phyloP scores from a whole-genome alignment of 805 yeast genomes.

The Kluyveromyces dobzhanskii region DNA sequence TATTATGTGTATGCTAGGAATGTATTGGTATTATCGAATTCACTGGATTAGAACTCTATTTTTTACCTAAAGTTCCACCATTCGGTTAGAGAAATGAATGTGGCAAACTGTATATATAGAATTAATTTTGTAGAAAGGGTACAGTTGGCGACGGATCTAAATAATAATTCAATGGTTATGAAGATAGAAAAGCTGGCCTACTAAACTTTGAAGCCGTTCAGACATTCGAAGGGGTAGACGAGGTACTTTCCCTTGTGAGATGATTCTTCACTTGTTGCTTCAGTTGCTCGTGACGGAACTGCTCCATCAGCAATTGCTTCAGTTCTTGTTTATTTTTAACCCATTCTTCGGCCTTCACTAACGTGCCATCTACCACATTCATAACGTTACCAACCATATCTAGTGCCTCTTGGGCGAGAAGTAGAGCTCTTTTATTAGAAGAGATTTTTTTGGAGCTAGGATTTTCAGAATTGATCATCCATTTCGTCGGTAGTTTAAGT shows the following conservation, averaged over 20 bases:
- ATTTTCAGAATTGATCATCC: slow-evolving; percentile 40
- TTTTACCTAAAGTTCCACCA: too few species aligned
- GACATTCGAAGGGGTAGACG: background rate
- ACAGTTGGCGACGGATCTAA: too few species aligned
- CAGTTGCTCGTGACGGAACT: slow-evolving; percentile 13
- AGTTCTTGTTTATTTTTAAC: slow-evolving; percentile 39
- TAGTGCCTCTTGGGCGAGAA: slow-evolving; percentile 81
- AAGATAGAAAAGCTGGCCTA: too few species aligned
- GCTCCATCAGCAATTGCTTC: slow-evolving; percentile 23
- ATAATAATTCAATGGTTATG: too few species aligned
- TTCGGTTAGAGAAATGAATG: too few species aligned
- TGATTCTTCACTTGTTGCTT: slow-evolving; percentile 18
- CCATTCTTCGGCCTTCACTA: slow-evolving; percentile 85
- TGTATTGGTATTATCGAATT: background rate
- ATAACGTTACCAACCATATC: slow-evolving; percentile 82
- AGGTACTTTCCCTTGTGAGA: slow-evolving; percentile 21
- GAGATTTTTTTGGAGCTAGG: slow-evolving; percentile 17
- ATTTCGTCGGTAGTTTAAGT: slow-evolving; percentile 62
- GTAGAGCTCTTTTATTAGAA: slow-evolving; percentile 63
- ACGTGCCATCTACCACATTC: slow-evolving; percentile 74
- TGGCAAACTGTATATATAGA: too few species aligned
- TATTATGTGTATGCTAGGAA: background rate
- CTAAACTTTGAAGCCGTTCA: too few species aligned
- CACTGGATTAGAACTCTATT: too few species aligned
- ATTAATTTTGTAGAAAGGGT: too few species aligned